Percentiles rank a stretch among this genome's conserved stretches.
phyloP scores from a whole-genome alignment of 1,284 basidiomycete genomes.

The Cryptococcus neoformans region DNA sequence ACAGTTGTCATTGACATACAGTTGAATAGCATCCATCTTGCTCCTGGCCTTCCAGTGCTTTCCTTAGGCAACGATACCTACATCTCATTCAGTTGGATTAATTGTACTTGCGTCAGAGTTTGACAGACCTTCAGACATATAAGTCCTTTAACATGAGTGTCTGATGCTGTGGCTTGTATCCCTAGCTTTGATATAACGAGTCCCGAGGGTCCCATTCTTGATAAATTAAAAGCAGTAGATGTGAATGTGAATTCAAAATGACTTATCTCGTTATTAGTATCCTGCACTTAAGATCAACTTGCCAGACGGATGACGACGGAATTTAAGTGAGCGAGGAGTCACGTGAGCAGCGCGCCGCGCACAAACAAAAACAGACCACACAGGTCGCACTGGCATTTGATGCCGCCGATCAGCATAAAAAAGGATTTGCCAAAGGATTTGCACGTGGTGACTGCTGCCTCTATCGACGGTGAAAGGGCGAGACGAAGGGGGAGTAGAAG shows the following conservation, averaged over 20 bases:
- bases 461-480: neutral
- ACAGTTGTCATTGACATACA: conserved; percentile 13
- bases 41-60: conserved; percentile 13
- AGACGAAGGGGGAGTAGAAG: neutral
- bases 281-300: neutral
- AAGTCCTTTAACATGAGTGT: conserved; percentile 22
- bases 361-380: no score
- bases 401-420: neutral
- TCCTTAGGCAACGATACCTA: conserved; percentile 34
- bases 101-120: neutral
- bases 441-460: neutral
- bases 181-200: conserved; percentile 36
- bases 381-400: neutral
- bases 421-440: neutral
- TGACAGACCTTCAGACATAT: conserved; percentile 37
- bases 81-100: neutral
- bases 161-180: conserved; percentile 26
- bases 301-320: no score
- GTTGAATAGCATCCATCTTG: conserved; percentile 32
- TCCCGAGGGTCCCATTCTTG: conserved; percentile 23
- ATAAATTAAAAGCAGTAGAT: neutral
- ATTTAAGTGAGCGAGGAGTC: no score
- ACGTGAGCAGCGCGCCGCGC: no score
- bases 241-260: neutral
- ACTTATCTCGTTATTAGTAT: neutral